phyloP scores from a whole-genome alignment of 164 flowering plant genomes.

The Kingdonia uniflora region DNA sequence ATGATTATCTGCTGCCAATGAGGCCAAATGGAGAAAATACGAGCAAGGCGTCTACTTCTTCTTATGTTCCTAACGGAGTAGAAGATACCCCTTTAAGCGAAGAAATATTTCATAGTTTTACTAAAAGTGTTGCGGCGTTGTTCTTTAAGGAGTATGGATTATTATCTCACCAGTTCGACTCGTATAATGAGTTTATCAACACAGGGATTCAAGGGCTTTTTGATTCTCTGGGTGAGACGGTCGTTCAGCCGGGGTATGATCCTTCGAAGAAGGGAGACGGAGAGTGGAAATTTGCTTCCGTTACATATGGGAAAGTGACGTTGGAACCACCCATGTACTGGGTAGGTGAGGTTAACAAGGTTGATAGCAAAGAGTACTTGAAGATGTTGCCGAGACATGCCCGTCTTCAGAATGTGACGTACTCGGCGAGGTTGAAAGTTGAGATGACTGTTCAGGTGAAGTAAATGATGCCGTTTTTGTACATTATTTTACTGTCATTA shows the following conservation, averaged over 20 bases:
- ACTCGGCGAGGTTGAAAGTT: conserved; percentile 59
- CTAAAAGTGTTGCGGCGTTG: conserved; percentile 33
- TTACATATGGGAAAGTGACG: conserved; percentile 58
- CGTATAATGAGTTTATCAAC: conserved; percentile 58
- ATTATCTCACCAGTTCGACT: conserved; percentile 71
- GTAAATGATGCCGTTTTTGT: background rate
- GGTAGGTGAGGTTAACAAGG: conserved; percentile 25
- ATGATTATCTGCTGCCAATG: too few relatives aligned
- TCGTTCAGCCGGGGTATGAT: conserved; percentile 65
- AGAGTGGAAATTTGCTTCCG: conserved; percentile 54
- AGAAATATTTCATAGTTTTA: too few relatives aligned
- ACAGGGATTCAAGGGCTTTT: conserved; percentile 53
- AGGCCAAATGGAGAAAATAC: too few relatives aligned
- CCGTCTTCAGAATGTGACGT: conserved; percentile 81
- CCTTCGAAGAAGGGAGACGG: conserved; percentile 60
- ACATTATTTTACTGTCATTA: background rate
- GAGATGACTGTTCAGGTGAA: conserved; percentile 45
- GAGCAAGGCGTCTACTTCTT: too few relatives aligned
- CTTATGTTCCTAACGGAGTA: too few relatives aligned
- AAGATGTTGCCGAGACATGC: conserved; percentile 68
- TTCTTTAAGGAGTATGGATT: conserved; percentile 69
- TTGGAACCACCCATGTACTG: conserved; percentile 48
- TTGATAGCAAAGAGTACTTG: conserved; percentile 22
- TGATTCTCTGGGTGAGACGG: conserved; percentile 56
- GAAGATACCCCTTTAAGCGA: too few relatives aligned